A percentile compares a stretch with the other conserved stretches of the same genome.
Evolutionary conservation across 345 rosid genomes (phyloP).

Genomic region (Lumnitzera littorea): DNA sequence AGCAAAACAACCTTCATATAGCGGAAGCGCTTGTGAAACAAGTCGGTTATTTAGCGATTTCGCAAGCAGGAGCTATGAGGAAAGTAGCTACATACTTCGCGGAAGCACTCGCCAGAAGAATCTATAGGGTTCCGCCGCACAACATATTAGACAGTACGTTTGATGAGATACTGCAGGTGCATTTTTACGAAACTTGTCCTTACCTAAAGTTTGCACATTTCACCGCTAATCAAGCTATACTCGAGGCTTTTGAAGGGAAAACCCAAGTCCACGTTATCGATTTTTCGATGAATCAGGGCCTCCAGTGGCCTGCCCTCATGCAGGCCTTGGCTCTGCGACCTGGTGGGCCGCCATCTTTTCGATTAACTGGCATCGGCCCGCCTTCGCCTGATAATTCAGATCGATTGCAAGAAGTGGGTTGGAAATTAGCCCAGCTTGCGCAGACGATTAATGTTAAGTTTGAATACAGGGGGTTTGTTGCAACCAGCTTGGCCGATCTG

Average conservation of each 20-base stretch:
- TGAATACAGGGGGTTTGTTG: slow-evolving; percentile 73
- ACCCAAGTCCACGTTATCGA: slow-evolving; percentile 63
- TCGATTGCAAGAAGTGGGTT: slow-evolving; percentile 63
- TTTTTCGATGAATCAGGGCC: slow-evolving; percentile 63
- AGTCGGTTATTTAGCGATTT: slow-evolving; percentile 42
- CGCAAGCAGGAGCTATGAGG: slow-evolving; percentile 72
- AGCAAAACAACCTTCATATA: slow-evolving; percentile 32
- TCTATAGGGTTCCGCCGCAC: slow-evolving; percentile 43
- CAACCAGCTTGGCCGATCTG: slow-evolving; percentile 68
- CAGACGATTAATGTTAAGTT: slow-evolving; percentile 59
- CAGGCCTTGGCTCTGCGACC: slow-evolving; percentile 69
- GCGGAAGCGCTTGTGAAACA: slow-evolving; percentile 72
- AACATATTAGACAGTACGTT: slow-evolving; percentile 35
- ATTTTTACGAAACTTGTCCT: slow-evolving; percentile 79
- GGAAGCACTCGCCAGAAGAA: slow-evolving; percentile 69
- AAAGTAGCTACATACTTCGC: slow-evolving; percentile 81
- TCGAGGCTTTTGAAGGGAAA: slow-evolving; percentile 64
- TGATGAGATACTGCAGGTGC: slow-evolving; percentile 64
- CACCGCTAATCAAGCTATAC: slow-evolving; percentile 79
- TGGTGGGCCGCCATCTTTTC: slow-evolving; percentile 70
- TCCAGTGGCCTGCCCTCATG: slow-evolving; percentile 90
- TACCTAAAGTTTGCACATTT: slow-evolving; percentile 85
- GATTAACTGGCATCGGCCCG: slow-evolving; percentile 79
- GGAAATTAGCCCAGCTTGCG: slow-evolving; percentile 70
- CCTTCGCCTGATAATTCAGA: slow-evolving; percentile 57